Base-by-base conservation (phyloP, 768 basidiomycete species). In the Tylopilus subfusipes region DNA sequence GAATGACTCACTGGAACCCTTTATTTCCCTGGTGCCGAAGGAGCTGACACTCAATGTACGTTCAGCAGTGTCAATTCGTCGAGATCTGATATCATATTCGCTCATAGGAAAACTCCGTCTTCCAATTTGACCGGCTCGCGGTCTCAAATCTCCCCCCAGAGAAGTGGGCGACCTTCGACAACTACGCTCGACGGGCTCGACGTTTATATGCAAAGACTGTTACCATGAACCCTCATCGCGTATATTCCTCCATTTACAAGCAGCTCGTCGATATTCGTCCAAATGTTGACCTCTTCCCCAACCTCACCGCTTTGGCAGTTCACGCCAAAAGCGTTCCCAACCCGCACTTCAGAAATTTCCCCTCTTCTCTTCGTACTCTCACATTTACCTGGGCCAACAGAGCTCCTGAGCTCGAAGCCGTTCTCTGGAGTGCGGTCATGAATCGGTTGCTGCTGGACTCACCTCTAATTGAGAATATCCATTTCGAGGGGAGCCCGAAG, bases 401-500 rank as follows among this genome's bases (percentile, higher is more conserved):
- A 42, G 54, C 42, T 25, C 54, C 56, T 24, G 44, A 62, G 19
- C 45, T 52, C 4, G 65, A 65, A 27, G 31, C 51, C 10, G 42
- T 57, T 16, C 55, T 65, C 12, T 65, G 64, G 62, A 65, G 56
- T 30, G 62, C 60, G 4, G 36, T 57, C 50, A 59, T 65, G 64
- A 54, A 48, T 18, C 54, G 48, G 36, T 40, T 67, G 29, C 44
- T 67, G 3, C 13, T 52, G 34, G 64, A 66, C 7, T 44, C 60
- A 24, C 64, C 65, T 34, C 29, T 46, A 8, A n/a, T 65, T n/a
- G 63, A 67, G 43, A 50, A 59, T 5, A 53, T 65, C 16, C 47
- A 61, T 43, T 67, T 66, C 22, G 63, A 64, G 31, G 65, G 65
- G 13, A 67, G 57, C 36, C 65, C 65, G 19, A 67, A 61, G 48